Percentiles rank a stretch among this genome's conserved stretches.
These are phyloP conservation scores for Calonectria hawksworthii DNA, from an alignment of 2,329 filamentous ascomycete genomes.

Conservation along the genomic window DNA sequence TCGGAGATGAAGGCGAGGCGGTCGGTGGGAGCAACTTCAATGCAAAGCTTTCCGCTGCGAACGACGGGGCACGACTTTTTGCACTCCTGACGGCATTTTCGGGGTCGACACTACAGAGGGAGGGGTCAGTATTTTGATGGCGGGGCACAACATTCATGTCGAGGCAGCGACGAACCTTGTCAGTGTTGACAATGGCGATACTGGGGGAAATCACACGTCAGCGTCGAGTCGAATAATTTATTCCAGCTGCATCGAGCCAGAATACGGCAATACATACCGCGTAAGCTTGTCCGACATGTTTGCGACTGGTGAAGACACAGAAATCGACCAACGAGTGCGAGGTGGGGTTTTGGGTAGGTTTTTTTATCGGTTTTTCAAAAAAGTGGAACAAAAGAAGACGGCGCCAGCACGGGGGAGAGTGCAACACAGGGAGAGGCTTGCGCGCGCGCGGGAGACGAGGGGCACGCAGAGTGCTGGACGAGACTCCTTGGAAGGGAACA, in stretches of 20 bases:
- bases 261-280: constrained; percentile 73
- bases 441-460: constrained; percentile 37
- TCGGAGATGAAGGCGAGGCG: constrained; percentile 99
- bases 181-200: constrained; percentile 98
- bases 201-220: constrained; percentile 62
- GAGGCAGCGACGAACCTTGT: constrained; percentile 77
- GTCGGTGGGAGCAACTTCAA: constrained; percentile 89
- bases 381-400: constrained; percentile 29
- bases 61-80: constrained; percentile 99
- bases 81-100: constrained; percentile 98
- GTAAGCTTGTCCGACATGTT: constrained; percentile 95
- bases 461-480: constrained; percentile 40
- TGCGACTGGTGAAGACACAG: constrained; percentile 44
- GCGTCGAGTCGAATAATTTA: constrained; percentile 21
- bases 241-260: not conserved
- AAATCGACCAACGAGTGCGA: constrained; percentile 23
- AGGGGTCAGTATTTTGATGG: constrained; percentile 45
- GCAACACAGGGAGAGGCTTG: constrained; percentile 27
- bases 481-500: constrained; percentile 33
- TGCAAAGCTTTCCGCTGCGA: constrained; percentile 96
- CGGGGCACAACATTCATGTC: constrained; percentile 41
- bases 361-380: constrained; percentile 31
- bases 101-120: constrained; percentile 54
- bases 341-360: constrained; percentile 39
- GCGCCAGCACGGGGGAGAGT: constrained; percentile 25